Conservation (phyloP, 192 early-diverging fungal genomes). For the Coemansia sp. region DNA sequence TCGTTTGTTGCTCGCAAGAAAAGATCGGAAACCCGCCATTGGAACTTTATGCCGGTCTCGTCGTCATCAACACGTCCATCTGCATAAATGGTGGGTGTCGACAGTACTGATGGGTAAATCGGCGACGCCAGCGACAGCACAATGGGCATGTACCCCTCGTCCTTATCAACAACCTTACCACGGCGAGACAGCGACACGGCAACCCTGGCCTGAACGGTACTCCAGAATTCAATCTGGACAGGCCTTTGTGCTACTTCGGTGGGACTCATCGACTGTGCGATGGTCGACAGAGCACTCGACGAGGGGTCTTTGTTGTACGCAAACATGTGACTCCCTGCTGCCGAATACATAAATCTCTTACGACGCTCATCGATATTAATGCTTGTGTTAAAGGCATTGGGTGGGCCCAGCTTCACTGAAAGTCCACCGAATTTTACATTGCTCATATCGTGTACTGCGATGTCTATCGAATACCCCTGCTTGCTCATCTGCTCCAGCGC, state of each 20-base stretch:
- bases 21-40: background rate
- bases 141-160: slow-evolving; percentile 14
- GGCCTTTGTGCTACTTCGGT: too few species aligned
- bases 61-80: background rate
- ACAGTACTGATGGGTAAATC: background rate
- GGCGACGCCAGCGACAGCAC: slow-evolving; percentile 21
- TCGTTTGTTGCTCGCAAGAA: background rate
- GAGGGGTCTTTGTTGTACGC: background rate
- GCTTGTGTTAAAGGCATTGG: background rate
- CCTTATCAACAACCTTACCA: slow-evolving; percentile 17
- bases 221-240: background rate
- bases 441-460: background rate
- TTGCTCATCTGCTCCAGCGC: background rate
- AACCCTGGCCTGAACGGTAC: background rate
- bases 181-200: background rate
- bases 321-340: background rate
- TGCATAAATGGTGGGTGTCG: background rate
- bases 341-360: background rate
- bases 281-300: background rate
- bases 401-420: background rate
- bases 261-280: too few species aligned
- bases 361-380: background rate
- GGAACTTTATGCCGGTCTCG: background rate
- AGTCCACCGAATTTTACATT: background rate
- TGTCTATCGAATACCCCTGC: background rate